A percentile compares a stretch with the other conserved stretches of the same genome.
These are phyloP conservation scores for Apophysomyces variabilis DNA, from an alignment of 371 early-diverging fungal genomes.

Conservation along the genomic window DNA sequence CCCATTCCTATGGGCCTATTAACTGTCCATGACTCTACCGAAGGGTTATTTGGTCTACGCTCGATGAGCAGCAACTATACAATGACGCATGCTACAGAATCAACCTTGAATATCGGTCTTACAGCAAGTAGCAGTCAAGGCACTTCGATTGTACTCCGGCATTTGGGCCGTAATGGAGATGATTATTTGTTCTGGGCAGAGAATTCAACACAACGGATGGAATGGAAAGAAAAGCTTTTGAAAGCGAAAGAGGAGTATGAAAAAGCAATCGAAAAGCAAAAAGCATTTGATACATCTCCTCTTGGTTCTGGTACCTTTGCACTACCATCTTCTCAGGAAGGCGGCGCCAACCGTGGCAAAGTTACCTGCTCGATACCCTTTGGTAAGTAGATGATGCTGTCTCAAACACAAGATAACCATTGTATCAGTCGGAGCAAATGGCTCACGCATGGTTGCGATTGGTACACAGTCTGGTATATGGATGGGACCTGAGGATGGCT, in stretches of 20 bases:
- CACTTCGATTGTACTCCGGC: constrained; percentile 38
- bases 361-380: constrained; percentile 76
- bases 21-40: constrained; percentile 56
- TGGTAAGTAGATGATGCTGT: constrained; percentile 36
- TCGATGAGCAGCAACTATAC: constrained; percentile 13
- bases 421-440: constrained; percentile 39
- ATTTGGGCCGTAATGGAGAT: constrained; percentile 79
- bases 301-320: constrained; percentile 37
- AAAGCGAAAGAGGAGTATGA: constrained; percentile 66
- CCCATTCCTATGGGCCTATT: constrained; percentile 69
- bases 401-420: background rate
- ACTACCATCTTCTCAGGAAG: constrained; percentile 27
- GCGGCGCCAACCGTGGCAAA: constrained; percentile 42
- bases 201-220: constrained; percentile 70
- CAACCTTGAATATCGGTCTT: background rate
- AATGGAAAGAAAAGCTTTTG: constrained; percentile 86
- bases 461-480: constrained; percentile 84
- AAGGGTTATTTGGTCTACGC: constrained; percentile 33
- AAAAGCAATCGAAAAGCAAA: constrained; percentile 42
- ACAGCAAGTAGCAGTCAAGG: constrained; percentile 35
- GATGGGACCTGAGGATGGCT: constrained; percentile 54
- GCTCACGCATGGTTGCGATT: constrained; percentile 70
- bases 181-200: constrained; percentile 73
- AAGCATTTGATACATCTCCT: constrained; percentile 57
- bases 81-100: constrained; percentile 7